Conservation (phyloP, 2,329 filamentous ascomycete species). For the Clarireedia sp. region DNA sequence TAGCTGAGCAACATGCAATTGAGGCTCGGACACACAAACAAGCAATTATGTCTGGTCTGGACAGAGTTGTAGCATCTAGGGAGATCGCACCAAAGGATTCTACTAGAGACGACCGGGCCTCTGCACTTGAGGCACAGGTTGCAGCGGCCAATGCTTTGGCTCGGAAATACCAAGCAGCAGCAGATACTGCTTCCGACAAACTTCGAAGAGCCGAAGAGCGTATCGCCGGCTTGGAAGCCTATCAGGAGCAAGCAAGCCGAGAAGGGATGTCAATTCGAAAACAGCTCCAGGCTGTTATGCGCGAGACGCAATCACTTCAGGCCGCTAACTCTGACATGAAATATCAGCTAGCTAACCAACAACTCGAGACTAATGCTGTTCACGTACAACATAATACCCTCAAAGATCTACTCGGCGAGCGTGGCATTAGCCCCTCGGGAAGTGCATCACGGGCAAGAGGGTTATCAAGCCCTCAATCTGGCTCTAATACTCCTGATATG, state of each 20-base stretch:
- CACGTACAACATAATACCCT: conserved; percentile 86
- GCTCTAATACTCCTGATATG: conserved; percentile 72
- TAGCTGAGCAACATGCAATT: conserved; percentile 77
- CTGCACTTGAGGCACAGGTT: conserved; percentile 71
- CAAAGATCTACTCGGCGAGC: conserved; percentile 84
- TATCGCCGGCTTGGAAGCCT: conserved; percentile 91
- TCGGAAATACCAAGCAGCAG: conserved; percentile 81
- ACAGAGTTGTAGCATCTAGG: conserved; percentile 53
- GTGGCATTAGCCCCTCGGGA: conserved; percentile 68
- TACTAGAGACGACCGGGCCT: conserved; percentile 56
- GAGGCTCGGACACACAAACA: conserved; percentile 81
- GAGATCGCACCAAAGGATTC: conserved; percentile 41
- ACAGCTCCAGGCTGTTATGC: conserved; percentile 77
- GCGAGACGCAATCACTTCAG: conserved; percentile 75
- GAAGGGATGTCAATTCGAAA: conserved; percentile 85
- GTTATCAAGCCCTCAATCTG: conserved; percentile 64
- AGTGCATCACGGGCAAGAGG: conserved; percentile 63
- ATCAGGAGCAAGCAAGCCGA: conserved; percentile 92
- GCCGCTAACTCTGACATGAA: conserved; percentile 75
- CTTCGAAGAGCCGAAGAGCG: conserved; percentile 89
- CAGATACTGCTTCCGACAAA: conserved; percentile 79
- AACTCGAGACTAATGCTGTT: conserved; percentile 89
- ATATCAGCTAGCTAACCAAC: conserved; percentile 73
- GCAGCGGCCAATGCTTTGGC: conserved; percentile 70
- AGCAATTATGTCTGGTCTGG: conserved; percentile 74